Base-by-base conservation (phyloP, 441 rosid genomes). In the Hura crepitans region DNA sequence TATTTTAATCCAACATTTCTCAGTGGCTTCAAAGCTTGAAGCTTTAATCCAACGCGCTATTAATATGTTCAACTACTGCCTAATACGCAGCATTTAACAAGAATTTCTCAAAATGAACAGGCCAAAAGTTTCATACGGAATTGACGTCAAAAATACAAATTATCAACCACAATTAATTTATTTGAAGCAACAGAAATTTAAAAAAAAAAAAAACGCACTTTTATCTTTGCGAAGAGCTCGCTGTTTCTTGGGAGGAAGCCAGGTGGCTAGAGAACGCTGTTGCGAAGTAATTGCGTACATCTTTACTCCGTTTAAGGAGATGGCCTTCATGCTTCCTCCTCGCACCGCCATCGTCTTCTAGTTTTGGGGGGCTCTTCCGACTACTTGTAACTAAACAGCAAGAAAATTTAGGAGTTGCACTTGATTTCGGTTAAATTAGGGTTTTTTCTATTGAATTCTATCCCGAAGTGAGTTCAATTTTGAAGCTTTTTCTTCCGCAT, bases 191-290 rank as follows among this genome's bases (percentile, higher is more conserved):
- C 6, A 11, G 8, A 37, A 28, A 3, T 9, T 2, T 35, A 49
- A 35, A 22, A 6, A 58, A 15, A 9, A 1, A 56, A 64, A 10
- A 6, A 47, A 49, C 10, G 62, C 78, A 91, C 96, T 81, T 6
- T 74, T 78, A 67, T 89, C 85, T 80, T 88, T 87, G 76, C 90
- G 97, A 72, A 85, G 87, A 60, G 94, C 87, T 53, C 88, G 83
- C 77, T 83, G 89, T 78, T 89, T 93, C 85, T 91, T 93, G 72
- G 88, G 86, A 58, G 75, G 56, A 51, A 89, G 84, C 95, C 95
- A 93, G 6, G 85, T 66, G 39, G 97, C 87, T 14, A 81, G 78
- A 67, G 85, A 87, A 13, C 81, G 90, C 3, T 91, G 85, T 65
- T 80, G 83, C 12, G 90, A 89, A 23, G 88, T 77, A 45, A 89